phyloP scores from a whole-genome alignment of 345 rosid species.

The Salix suchowensis region DNA sequence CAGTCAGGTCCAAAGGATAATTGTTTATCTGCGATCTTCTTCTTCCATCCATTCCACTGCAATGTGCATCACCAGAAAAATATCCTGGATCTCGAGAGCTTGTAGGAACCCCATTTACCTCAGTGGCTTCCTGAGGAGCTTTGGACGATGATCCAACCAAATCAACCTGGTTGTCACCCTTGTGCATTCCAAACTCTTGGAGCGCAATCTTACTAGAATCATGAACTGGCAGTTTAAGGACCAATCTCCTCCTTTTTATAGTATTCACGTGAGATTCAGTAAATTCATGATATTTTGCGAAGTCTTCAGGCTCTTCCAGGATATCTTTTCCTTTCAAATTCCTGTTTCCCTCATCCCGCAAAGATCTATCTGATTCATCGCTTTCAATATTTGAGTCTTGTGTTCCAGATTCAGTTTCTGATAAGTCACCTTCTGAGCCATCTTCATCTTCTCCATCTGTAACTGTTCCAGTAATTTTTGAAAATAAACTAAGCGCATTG shows the following conservation, averaged over 20 bases:
- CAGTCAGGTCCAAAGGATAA: conserved; percentile 31
- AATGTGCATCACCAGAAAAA: conserved; percentile 34
- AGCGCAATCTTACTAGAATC: conserved; percentile 44
- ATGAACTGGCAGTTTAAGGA: conserved; percentile 67
- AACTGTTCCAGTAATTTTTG: conserved; percentile 74
- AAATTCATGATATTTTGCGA: conserved; percentile 27
- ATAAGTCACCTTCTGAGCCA: conserved; percentile 58
- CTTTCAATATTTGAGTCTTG: conserved; percentile 56
- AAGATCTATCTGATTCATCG: conserved; percentile 58
- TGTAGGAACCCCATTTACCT: conserved; percentile 26
- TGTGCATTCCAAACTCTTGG: conserved; percentile 24
- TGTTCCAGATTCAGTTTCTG: conserved; percentile 63
- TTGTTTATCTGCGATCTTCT: conserved; percentile 31
- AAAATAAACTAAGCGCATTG: conserved; percentile 80
- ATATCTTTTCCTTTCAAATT: conserved; percentile 69
- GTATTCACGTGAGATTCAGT: conserved; percentile 44
- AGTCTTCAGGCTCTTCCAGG: conserved; percentile 49
- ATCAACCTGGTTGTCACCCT: conserved; percentile 26
- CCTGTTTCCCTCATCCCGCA: conserved; percentile 45
- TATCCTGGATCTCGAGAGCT: conserved; percentile 25
- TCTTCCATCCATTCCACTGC: conserved; percentile 21
- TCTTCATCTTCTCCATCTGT: conserved; percentile 71
- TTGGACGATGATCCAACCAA: conserved; percentile 47
- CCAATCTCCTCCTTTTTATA: conserved; percentile 60
- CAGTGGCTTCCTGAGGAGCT: conserved; percentile 24